Evolutionary conservation across 441 rosid genomes (phyloP).

Genomic region (Erodium chrysanthum): DNA sequence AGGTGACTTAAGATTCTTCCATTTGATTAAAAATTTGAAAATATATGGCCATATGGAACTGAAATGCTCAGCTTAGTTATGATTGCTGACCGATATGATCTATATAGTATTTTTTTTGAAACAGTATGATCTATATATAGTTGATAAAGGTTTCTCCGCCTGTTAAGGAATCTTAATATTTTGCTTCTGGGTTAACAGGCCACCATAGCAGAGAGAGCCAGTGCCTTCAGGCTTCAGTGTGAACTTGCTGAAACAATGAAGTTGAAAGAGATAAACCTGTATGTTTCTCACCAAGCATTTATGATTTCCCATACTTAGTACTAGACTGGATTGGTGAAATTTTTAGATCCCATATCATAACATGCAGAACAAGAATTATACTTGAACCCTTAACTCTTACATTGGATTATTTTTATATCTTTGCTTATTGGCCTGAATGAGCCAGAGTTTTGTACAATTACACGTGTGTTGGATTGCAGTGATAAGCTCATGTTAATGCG

Average conservation of each 20-base stretch:
- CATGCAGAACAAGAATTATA: not conserved
- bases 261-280: slow-evolving; percentile 98
- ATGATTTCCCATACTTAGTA: not conserved
- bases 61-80: not conserved
- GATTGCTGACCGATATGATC: not conserved
- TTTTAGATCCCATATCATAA: too few species aligned
- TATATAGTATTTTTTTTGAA: too few species aligned
- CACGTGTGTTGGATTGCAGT: slow-evolving; percentile 30
- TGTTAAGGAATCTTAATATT: slow-evolving; percentile 4
- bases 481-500: slow-evolving; percentile 87
- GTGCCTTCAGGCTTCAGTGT: slow-evolving; percentile 84
- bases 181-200: slow-evolving; percentile 43
- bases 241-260: slow-evolving; percentile 91
- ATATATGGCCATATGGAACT: not conserved
- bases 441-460: too few species aligned
- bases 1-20: slow-evolving; percentile 32
- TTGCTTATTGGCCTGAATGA: too few species aligned
- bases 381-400: not conserved
- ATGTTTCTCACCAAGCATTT: slow-evolving; percentile 25
- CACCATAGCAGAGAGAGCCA: slow-evolving; percentile 85
- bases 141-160: too few species aligned
- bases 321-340: too few species aligned
- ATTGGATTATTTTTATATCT: not conserved
- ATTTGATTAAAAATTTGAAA: not conserved
- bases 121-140: not conserved